Evolutionary conservation across 2,329 filamentous ascomycete species (phyloP).

Genomic region (Cercospora zeina): DNA sequence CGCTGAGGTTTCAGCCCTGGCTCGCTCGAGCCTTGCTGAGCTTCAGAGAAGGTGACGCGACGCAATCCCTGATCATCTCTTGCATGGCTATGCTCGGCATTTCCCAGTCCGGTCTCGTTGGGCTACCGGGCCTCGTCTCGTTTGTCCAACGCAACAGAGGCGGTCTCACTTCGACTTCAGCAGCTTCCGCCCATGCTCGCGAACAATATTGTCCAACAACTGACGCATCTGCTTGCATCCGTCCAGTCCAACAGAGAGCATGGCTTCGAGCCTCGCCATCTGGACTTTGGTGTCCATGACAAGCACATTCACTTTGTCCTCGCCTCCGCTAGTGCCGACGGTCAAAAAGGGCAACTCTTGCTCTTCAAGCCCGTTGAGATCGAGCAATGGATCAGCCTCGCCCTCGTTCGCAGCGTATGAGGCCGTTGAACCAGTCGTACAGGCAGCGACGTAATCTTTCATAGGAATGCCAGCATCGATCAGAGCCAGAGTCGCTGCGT

Average conservation of each 20-base stretch:
- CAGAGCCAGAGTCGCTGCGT: conserved; percentile 85
- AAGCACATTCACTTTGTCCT: conserved; percentile 73
- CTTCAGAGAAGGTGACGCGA: background rate
- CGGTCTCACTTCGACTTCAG: conserved; percentile 45
- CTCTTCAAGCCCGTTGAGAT: conserved; percentile 77
- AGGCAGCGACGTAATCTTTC: conserved; percentile 85
- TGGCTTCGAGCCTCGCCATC: conserved; percentile 76
- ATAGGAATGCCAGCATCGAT: conserved; percentile 95
- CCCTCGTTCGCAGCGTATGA: conserved; percentile 62
- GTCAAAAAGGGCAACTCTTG: conserved; percentile 87
- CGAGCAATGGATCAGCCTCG: conserved; percentile 76
- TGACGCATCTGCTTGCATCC: conserved; percentile 83
- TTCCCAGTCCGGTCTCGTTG: background rate
- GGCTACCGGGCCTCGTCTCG: background rate
- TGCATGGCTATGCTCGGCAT: background rate
- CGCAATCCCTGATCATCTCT: background rate
- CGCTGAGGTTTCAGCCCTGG: background rate
- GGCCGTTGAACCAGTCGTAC: conserved; percentile 79
- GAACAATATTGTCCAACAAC: conserved; percentile 78
- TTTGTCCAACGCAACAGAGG: background rate
- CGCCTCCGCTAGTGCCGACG: conserved; percentile 62
- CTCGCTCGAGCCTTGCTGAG: background rate
- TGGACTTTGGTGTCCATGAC: conserved; percentile 89
- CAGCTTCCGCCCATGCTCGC: conserved; percentile 66
- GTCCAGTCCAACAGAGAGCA: conserved; percentile 89